Conservation (phyloP, 2,329 filamentous ascomycete genomes). For the Coniochaeta prunicola region DNA sequence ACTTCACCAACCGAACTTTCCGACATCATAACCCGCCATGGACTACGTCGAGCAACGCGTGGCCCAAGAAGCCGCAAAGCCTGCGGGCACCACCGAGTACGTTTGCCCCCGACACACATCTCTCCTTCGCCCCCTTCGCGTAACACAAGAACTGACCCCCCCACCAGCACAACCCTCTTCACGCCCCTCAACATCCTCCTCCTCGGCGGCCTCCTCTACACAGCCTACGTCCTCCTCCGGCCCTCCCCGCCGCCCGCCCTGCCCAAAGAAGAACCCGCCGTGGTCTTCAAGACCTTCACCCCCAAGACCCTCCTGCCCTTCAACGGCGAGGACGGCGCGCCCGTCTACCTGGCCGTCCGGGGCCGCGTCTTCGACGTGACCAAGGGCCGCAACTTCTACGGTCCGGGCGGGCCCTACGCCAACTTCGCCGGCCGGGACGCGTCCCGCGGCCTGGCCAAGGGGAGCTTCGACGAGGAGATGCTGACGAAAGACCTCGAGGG, state of each 20-base stretch:
- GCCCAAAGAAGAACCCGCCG: constrained; percentile 46
- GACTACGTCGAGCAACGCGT: constrained; percentile 52
- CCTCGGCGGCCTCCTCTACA: constrained; percentile 47
- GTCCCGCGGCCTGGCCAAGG: constrained; percentile 76
- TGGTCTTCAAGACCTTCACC: constrained; percentile 64
- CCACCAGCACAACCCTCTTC: constrained; percentile 30
- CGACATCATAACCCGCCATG: constrained; percentile 26
- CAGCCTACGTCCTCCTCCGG: constrained; percentile 47
- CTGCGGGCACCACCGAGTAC: constrained; percentile 23
- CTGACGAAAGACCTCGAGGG: constrained; percentile 84
- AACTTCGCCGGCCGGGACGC: constrained; percentile 96
- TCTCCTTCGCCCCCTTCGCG: background rate
- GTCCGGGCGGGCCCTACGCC: constrained; percentile 86
- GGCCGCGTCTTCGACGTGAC: constrained; percentile 89
- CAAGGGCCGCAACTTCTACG: constrained; percentile 86
- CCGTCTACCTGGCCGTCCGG: constrained; percentile 86
- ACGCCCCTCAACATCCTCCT: constrained; percentile 60
- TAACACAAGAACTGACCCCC: constrained; percentile 4
- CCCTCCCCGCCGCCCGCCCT: constrained; percentile 38
- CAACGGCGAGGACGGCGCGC: constrained; percentile 66
- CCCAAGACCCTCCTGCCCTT: constrained; percentile 76
- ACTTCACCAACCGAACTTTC: background rate
- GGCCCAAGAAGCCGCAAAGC: constrained; percentile 42
- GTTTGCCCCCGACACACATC: constrained; percentile 6
- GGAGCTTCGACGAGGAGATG: constrained; percentile 94